These are phyloP conservation scores for Beauveria sp. DNA, from an alignment of 2,329 filamentous ascomycete genomes.

Conservation along the genomic window DNA sequence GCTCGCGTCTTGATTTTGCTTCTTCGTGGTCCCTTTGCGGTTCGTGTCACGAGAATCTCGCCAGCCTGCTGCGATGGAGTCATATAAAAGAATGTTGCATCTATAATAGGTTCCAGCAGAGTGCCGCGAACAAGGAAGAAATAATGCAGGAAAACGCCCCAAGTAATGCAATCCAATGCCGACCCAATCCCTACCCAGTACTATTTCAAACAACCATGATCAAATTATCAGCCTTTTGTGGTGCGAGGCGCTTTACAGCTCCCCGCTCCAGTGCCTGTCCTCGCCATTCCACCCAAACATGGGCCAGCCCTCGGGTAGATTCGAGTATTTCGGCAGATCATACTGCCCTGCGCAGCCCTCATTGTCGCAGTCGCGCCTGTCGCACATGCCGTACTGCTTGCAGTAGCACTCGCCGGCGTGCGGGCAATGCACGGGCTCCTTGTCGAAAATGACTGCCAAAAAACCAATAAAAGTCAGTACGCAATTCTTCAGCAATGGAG, in stretches of 20 bases:
- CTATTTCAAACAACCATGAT: not conserved
- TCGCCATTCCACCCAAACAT: conserved; percentile 41
- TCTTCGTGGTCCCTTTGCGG: too few relatives aligned
- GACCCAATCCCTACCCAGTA: not conserved
- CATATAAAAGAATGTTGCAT: not conserved
- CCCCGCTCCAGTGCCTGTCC: conserved; percentile 17
- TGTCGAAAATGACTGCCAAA: conserved; percentile 47
- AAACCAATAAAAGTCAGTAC: not conserved
- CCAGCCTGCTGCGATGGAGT: not conserved
- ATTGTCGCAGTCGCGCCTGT: conserved; percentile 28
- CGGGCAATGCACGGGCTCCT: conserved; percentile 52
- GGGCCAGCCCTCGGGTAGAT: conserved; percentile 56
- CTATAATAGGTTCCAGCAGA: not conserved
- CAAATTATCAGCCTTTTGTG: not conserved
- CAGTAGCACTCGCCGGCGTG: conserved; percentile 57
- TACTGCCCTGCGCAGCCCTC: conserved; percentile 50
- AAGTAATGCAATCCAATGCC: not conserved
- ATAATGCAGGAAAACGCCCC: not conserved
- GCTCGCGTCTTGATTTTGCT: too few relatives aligned
- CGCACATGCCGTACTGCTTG: conserved; percentile 56
- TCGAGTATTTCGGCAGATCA: conserved; percentile 47
- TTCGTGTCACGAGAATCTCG: too few relatives aligned
- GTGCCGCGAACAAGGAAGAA: not conserved
- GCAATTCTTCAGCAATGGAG: not conserved
- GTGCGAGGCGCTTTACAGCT: conserved; percentile 1